Conservation (phyloP, 140 eudicot species). For the Ambrosia hybrid region DNA sequence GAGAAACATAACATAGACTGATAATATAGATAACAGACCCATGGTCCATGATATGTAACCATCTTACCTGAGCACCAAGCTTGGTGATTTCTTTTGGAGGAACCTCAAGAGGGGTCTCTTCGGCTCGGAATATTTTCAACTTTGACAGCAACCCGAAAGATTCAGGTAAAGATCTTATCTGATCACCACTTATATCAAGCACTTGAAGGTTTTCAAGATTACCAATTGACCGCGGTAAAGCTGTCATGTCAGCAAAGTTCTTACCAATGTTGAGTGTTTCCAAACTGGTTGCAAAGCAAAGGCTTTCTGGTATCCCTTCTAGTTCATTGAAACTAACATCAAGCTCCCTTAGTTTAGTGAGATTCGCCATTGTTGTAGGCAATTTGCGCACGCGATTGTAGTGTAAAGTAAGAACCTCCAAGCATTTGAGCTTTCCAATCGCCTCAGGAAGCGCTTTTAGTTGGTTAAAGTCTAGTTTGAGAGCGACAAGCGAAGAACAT, state of each 20-base stretch:
- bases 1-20: not conserved
- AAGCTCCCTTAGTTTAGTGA: slow-evolving; percentile 53
- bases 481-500: slow-evolving; percentile 67
- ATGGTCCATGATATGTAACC: not conserved
- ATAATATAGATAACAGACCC: no score
- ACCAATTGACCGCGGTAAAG: slow-evolving; percentile 76
- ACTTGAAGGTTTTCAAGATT: slow-evolving; percentile 77
- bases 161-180: slow-evolving; percentile 67
- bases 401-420: slow-evolving; percentile 68
- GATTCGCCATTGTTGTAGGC: slow-evolving; percentile 77
- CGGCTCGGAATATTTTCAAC: slow-evolving; percentile 57
- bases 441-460: slow-evolving; percentile 84
- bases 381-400: slow-evolving; percentile 59
- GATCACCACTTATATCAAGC: slow-evolving; percentile 79
- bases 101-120: slow-evolving; percentile 78
- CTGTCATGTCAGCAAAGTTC: slow-evolving; percentile 74
- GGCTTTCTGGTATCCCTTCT: slow-evolving; percentile 74
- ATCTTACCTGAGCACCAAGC: slow-evolving; percentile 82
- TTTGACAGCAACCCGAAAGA: slow-evolving; percentile 67
- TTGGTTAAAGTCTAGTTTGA: slow-evolving; percentile 73
- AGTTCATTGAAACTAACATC: slow-evolving; percentile 85
- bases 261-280: slow-evolving; percentile 60
- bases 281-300: slow-evolving; percentile 54
- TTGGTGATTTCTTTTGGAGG: slow-evolving; percentile 70
- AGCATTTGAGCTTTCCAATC: slow-evolving; percentile 61